A percentile compares a stretch with the other conserved stretches of the same genome.
Evolutionary conservation across 139 green algal species (phyloP).

Genomic region (Coelastrella sp.): DNA sequence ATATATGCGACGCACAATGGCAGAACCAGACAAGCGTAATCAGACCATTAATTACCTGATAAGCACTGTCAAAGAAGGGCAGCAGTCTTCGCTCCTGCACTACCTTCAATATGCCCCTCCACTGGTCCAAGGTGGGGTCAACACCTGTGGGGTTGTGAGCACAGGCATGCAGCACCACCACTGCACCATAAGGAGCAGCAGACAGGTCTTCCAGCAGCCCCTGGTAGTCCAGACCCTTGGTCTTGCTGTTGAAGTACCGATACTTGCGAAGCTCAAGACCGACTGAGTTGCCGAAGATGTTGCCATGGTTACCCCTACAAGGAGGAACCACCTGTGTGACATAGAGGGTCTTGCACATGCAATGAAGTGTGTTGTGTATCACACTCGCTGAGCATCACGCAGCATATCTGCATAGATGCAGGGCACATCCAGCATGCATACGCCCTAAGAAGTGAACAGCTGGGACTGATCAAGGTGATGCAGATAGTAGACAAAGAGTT

Average conservation of each 20-base stretch:
- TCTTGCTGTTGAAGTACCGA: conserved; percentile 91
- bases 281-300: conserved; percentile 31
- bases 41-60: conserved; percentile 73
- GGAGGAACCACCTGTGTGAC: neutral
- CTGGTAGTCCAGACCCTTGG: conserved; percentile 84
- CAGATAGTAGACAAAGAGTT: no score
- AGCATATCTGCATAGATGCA: neutral
- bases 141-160: conserved; percentile 96
- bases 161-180: conserved; percentile 92
- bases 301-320: conserved; percentile 31
- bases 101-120: conserved; percentile 71
- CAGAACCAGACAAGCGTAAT: no score
- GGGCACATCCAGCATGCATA: no score
- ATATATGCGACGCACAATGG: no score
- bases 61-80: conserved; percentile 94
- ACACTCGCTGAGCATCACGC: no score
- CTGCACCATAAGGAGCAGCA: conserved; percentile 68
- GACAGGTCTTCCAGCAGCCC: conserved; percentile 44
- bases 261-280: conserved; percentile 51
- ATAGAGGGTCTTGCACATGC: neutral
- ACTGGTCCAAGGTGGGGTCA: conserved; percentile 91
- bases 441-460: no score
- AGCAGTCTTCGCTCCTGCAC: conserved; percentile 81
- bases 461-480: neutral
- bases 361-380: neutral